Evolutionary conservation across 176 grass and related monocot species (phyloP), one percentile per base, ranked within the genome.

Genomic region (Eragrostis nindensis): DNA sequence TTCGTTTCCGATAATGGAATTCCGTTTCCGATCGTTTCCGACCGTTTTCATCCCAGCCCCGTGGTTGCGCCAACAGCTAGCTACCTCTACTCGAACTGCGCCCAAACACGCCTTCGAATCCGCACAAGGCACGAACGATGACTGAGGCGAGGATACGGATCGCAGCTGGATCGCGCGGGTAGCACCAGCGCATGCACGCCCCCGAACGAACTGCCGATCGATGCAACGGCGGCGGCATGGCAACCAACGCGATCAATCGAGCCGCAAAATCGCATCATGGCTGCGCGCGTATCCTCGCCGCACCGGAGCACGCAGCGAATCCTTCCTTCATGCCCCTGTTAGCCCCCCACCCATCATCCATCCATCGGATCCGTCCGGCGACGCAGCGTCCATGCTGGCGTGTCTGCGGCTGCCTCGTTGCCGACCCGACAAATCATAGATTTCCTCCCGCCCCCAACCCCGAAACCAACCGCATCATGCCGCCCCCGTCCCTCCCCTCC

Each of bases 401-500:
- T 73, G 84, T 86, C 26, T 5, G 44, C 76, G 32, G 32, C 32
- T 36, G 32, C 24, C n/a, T n/a, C n/a, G 17, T n/a, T 13, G 29
- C 45, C 13, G 60, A 29, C 8, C 75, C 70, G 77, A 80, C 77
- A 86, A 27, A 75, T 41, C 61, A 80, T 49, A 75, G 49, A 74
- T 80, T 80, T 86, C 77, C n/a, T 61, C 48, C 49, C n/a, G n/a
- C 49, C 69, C 70, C 77, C 84, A 47, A 74, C 40, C 48, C 64
- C 26, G 84, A 80, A 17, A 68, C 77, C 84, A 32, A 80, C 77
- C 77, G 44, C 77, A 86, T 80, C 77, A 86, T 86, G 76, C 6
- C 18, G 40, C 9, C 11, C 5, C 36, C n/a, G n/a, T n/a, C n/a
- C 11, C 54, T 21, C 10, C 11, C 79, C 22, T 16, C 9, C 52